Evolutionary conservation across 2,329 filamentous ascomycete genomes (phyloP), one percentile per base, ranked within the genome.

Genomic region (Ophiostoma novo-ulmi): DNA sequence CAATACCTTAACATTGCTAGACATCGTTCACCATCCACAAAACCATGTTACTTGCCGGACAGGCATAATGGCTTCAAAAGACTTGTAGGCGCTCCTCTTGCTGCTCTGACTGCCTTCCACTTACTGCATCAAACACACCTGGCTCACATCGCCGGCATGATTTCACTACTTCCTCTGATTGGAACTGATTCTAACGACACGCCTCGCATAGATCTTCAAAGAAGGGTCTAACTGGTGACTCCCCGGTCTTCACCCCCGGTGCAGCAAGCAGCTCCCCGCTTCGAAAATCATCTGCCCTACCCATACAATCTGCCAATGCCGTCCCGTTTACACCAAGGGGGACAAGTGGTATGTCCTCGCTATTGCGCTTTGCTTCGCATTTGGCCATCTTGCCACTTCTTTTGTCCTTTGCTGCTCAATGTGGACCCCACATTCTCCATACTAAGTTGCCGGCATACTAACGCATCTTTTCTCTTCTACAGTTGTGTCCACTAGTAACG

Each of bases 151-250:
- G 22, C 22, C 52, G 26, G 31, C 31, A 31, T 31, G 31, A 31
- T 31, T 31, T 31, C 31, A 31, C 31, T 31, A 3, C 2, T 22
- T 58, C 2, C 52, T 26, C n/a, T 48, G 14, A 48, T 8, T 26
- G 36, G 7, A 17, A n/a, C 41, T 14, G 22, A 8, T 13, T 26
- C 67, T 68, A 58, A 66, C 61, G 14, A 17, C 8, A 6, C 31
- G 31, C 17, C 13, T 39, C 22, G 41, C 36, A 65, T 36, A 65
- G 55, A 38, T 61, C 83, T 72, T 77, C 82, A 35, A 93, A 92
- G 80, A 95, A 93, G 80, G 84, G 90, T 38, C 85, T 99, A 75
- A 99, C 97, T 79, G 95, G 97, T 77, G 95, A 98, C 77, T 98
- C 95, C 10, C 94, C 95, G 14, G 92, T 94, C 67, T 99, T 99